These are phyloP conservation scores for Taxillus chinensis DNA, from an alignment of 164 flowering plant genomes.

Conservation along the genomic window DNA sequence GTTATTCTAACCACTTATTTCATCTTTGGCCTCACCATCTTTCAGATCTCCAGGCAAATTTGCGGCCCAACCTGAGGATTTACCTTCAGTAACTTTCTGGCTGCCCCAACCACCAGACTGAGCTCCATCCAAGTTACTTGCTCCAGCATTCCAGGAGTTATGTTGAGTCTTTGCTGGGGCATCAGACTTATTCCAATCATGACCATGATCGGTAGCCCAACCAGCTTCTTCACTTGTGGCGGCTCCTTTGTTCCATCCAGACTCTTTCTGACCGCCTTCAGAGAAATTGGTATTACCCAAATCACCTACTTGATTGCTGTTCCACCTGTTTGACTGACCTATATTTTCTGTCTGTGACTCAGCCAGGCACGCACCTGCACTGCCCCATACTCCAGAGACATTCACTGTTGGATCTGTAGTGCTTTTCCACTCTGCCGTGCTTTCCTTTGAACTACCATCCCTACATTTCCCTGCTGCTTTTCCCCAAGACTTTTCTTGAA, in stretches of 20 bases:
- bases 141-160: not conserved
- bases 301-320: constrained; percentile 1
- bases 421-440: constrained; percentile 19
- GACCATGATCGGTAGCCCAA: constrained; percentile 2
- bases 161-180: not conserved
- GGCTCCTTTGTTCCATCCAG: constrained; percentile 14
- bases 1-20: not conserved
- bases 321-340: constrained; percentile 16
- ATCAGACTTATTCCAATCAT: not conserved
- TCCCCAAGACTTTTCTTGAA: constrained; percentile 22
- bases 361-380: constrained; percentile 10
- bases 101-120: too few species aligned
- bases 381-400: constrained; percentile 21
- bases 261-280: constrained; percentile 12
- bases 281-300: constrained; percentile 8
- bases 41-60: not conserved
- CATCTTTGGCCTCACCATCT: not conserved
- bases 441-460: constrained; percentile 15
- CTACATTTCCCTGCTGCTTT: constrained; percentile 17
- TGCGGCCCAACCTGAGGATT: not conserved
- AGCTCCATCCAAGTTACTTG: too few species aligned
- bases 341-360: constrained; percentile 4
- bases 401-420: constrained; percentile 14
- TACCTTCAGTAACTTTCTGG: too few species aligned
- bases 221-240: constrained; percentile 6